Base-by-base conservation (phyloP, 495 filamentous ascomycete genomes). In the Astrocystis sublimbata region DNA sequence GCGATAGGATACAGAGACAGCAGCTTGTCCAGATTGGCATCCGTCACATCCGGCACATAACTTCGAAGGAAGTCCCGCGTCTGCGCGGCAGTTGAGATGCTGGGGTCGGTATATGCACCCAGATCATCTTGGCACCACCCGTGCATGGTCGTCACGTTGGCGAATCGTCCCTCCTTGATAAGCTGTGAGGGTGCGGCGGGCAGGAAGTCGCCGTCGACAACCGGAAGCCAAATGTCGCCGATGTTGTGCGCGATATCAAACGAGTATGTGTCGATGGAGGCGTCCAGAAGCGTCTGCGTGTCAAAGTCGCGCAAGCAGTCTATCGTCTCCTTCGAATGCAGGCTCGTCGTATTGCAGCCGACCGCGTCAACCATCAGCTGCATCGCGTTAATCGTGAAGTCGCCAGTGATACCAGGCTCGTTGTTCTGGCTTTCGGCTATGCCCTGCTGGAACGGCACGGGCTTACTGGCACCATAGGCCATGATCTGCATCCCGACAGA, bases 61-160 rank as follows among this genome's bases (percentile, higher is more conserved):
- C 66, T 73, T 0, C 69, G 62, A 72, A 86, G 82, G 71, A 88
- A 89, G 21, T 63, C 33, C 10, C 72, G 78, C 68, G 86, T 86
- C 28, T 69, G 61, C 4, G 83, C 72, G 1, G 64, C 65, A 9
- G 76, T 73, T 4, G 72, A 74, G 15, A 77, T 67, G 63, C 78
- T 75, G 21, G 23, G 10, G 23, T 67, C 59, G 26, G 63, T 74
- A 54, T 58, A 65, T 10, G 62, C 35, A 19, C 61, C 62, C 42
- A 71, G 35, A 60, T 68, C 66, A 46, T 71, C 60, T 13, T 68
- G 59, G 60, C 53, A 69, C 70, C 61, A 72, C 15, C 66, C 71
- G 31, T 76, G 72, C 52, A 79, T 69, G 0, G 71, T 60, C 12
- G 71, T 69, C 0, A 69, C 70, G 60, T 74, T 73, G 30, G 71